These are phyloP conservation scores for Rutstroemia sydowiana DNA, from an alignment of 2,329 filamentous ascomycete species.

Conservation along the genomic window DNA sequence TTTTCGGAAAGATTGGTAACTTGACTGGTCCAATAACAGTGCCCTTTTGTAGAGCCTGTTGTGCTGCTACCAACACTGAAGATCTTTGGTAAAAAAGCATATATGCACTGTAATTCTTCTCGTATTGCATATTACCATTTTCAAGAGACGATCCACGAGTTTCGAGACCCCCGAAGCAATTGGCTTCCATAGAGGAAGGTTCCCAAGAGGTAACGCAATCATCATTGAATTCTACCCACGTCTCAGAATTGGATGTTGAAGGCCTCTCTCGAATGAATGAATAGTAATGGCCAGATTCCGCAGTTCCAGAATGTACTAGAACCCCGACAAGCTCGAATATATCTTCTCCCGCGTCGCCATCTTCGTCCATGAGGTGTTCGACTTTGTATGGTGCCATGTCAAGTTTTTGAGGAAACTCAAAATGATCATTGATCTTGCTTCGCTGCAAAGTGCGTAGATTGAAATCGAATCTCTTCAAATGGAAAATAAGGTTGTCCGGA, in stretches of 20 bases:
- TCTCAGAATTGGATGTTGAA: conserved; percentile 36
- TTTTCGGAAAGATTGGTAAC: conserved; percentile 37
- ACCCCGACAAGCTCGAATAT: conserved; percentile 91
- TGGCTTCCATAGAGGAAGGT: conserved; percentile 60
- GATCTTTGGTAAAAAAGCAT: conserved; percentile 95
- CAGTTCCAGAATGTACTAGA: conserved; percentile 85
- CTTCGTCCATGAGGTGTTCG: conserved; percentile 65
- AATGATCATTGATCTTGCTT: conserved; percentile 93
- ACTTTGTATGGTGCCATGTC: conserved; percentile 88
- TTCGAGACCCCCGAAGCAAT: conserved; percentile 73
- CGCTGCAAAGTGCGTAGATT: conserved; percentile 69
- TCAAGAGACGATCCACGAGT: conserved; percentile 42
- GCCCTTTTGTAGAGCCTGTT: conserved; percentile 36
- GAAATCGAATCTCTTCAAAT: conserved; percentile 83
- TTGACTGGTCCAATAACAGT: conserved; percentile 36
- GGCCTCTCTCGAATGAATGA: conserved; percentile 85
- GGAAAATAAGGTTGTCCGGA: conserved; percentile 90
- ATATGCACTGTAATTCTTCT: conserved; percentile 82
- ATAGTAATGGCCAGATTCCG: conserved; percentile 94
- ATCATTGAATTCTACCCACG: conserved; percentile 94
- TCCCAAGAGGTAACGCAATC: conserved; percentile 74
- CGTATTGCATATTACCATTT: conserved; percentile 40
- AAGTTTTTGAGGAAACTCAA: conserved; percentile 75
- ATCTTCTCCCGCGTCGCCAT: conserved; percentile 53
- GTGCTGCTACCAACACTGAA: conserved; percentile 51